Base-by-base conservation (phyloP, 1,284 basidiomycete genomes). In the Kwoniella shivajii region DNA sequence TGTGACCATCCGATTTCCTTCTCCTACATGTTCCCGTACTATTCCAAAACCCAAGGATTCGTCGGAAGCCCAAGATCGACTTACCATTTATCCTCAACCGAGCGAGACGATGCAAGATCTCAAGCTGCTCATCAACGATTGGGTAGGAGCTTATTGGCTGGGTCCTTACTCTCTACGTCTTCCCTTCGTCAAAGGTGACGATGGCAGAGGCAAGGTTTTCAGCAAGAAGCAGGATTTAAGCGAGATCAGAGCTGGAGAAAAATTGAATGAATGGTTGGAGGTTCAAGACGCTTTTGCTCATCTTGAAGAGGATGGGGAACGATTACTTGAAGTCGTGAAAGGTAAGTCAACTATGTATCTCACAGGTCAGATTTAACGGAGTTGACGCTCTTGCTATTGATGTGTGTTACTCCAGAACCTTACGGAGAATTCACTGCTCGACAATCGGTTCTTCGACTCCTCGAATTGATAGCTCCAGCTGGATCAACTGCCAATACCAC, bases 351-450 rank as follows among this genome's bases (percentile, higher is more conserved):
- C 29, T 18, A 14, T 44, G 30, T 33, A 27, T 31, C 26, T 20
- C 4, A 50, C 41, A 0, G 24, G 24, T 3, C 22, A 37, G 2
- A 6, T 29, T 24, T 4, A 33, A 34, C 4, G 43, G 10, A 10
- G 22, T 7, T 18, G 18, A n/a, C 50, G 43, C 31, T 47, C 27
- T 18, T 2, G 4, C 29, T 14, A 14, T 30, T 57, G 9, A 43
- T 38, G 18, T 26, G 26, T 5, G 26, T 39, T n/a, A 34, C 44
- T 13, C 3, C 63, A 78, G 82, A 81, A 64, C 75, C 80, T 10
- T 82, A 80, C 71, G 80, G 80, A 45, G 81, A 82, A 63, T 74
- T 77, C 31, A 74, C 79, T 38, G 82, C 81, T 14, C 74, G 82
- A 14, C 74, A 78, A 57, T 77, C 80, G 36, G 73, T 83, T 36